phyloP scores from a whole-genome alignment of 495 filamentous ascomycete genomes.

The Thermothielavioides terrestris region DNA sequence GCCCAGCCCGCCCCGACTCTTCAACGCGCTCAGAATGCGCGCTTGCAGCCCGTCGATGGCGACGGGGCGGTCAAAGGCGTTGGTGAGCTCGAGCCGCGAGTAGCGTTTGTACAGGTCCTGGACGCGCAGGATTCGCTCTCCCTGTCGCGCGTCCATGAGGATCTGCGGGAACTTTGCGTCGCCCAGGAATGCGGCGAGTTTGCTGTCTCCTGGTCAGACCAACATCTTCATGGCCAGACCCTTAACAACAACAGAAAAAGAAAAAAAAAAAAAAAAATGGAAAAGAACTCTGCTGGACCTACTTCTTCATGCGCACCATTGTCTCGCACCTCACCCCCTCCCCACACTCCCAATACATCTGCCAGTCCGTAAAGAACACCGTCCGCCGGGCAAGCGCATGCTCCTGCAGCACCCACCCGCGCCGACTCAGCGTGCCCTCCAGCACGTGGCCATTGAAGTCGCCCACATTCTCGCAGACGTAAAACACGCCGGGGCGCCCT shows the following conservation, averaged over 20 bases:
- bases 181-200: slow-evolving; percentile 22
- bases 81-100: slow-evolving; percentile 19
- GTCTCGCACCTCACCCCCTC: slow-evolving; percentile 31
- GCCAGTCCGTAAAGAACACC: slow-evolving; percentile 29
- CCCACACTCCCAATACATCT: slow-evolving; percentile 36
- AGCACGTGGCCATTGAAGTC: slow-evolving; percentile 29
- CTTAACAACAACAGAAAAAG: neutral
- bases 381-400: slow-evolving; percentile 28
- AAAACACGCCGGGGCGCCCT: neutral
- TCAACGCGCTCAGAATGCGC: slow-evolving; percentile 14
- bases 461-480: slow-evolving; percentile 23
- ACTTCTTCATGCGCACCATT: slow-evolving; percentile 21
- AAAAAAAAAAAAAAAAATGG: neutral
- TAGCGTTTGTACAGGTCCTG: slow-evolving; percentile 25
- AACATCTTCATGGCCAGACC: neutral
- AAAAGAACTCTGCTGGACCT: slow-evolving; percentile 2
- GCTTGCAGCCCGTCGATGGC: slow-evolving; percentile 25
- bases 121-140: slow-evolving; percentile 18
- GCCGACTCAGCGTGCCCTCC: slow-evolving; percentile 18
- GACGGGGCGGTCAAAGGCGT: slow-evolving; percentile 17
- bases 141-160: neutral
- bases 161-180: slow-evolving; percentile 28
- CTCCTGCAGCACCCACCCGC: slow-evolving; percentile 37
- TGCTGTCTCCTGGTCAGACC: slow-evolving; percentile 7
- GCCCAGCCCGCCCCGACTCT: slow-evolving; percentile 13